Base-by-base conservation (phyloP, 352 stramenopile species). In the Phytophthora pluvialis region DNA sequence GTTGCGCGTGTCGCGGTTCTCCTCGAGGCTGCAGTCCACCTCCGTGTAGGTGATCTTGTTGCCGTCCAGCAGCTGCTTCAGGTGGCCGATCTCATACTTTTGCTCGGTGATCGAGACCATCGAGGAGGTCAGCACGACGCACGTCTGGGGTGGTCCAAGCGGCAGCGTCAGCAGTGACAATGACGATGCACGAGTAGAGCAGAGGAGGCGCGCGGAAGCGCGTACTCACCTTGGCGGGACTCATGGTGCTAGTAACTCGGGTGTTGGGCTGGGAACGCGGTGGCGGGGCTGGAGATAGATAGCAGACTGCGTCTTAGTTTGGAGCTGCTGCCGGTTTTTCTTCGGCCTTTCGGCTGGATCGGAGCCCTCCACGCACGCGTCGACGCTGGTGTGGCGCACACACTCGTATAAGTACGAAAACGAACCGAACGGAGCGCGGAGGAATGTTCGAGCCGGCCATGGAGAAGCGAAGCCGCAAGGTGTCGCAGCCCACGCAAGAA, bases 1-100 rank as follows among this genome's bases (percentile, higher is more conserved):
- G 72, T 96, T 84, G 38, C 88, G 88, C 44, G 70, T 76, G 39
- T 78, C 79, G 28, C 82, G 86, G 69, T 93, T 92, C 57, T 93
- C 84, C 60, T 94, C 88, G 29, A 83, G 66, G 35, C 81, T 88
- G 71, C 88, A 93, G 73, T 95, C 88, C 56, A 95, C 63, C 58
- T 93, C 83, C 48, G 69, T 84, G 66, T 81, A 92, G 25, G 68
- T 55, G 65, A 95, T 92, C 45, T 72, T 75, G 64, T 90, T 90
- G 68, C 81, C 86, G 25, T 85, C 72, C 44, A 95, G 70, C 16
- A 95, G 72, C 67, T 89, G 81, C 70, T 86, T 73, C 8, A 90
- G 72, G 58, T 88, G 79, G 47, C 64, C 56, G 55, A 91, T 93
- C 49, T 93, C 81, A 62, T 73, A 81, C 78, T 92, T 92, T 69